Base-by-base conservation (phyloP, 2,329 filamentous ascomycete genomes). In the Hymenoscyphus fructigenus region DNA sequence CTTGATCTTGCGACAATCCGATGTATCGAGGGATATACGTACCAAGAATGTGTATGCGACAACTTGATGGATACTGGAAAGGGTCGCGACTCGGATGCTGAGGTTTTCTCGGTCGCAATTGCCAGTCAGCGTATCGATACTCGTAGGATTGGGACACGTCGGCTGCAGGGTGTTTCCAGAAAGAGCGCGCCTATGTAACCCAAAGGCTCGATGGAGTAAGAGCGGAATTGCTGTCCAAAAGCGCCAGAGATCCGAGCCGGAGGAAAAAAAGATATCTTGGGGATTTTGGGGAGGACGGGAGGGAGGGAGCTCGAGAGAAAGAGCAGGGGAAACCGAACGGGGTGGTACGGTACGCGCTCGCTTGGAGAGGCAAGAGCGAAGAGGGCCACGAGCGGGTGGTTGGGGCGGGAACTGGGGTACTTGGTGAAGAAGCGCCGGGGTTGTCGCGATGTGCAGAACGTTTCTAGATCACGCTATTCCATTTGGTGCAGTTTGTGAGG, bases 1-100 rank as follows among this genome's bases (percentile, higher is more conserved):
- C 20, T 26, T 53, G 41, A 20, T 7, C 4, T 26, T 53, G 47
- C 47, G 20, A 26, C 20, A 53, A 26, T 14, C 20, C 20, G 47
- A 53, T 26, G n/a, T 23, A 14, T 53, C 12, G 12, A 26, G 20
- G 6, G 20, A n/a, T 53, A 53, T 23, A 23, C 47, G 47, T 53
- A 53, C 47, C 47, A 23, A 28, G 23, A 23, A 23, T 12, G 20
- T 20, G 20, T 23, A 53, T 53, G 20, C 47, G 47, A 53, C 47
- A 53, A 26, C 47, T 53, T 53, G 47, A 53, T 53, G 47, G 12
- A 53, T 53, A 53, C 20, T 53, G 26, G 36, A 38, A 38, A 38
- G 36, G 36, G 47, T 53, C 47, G 47, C 47, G 47, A 53, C 47
- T 53, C 20, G 10, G 23, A 53, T 38, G 12, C 36, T 38, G 36